A percentile compares a stretch with the other conserved stretches of the same genome.
phyloP scores from a whole-genome alignment of 306 rosid genomes.

The Biancaea sappan region DNA sequence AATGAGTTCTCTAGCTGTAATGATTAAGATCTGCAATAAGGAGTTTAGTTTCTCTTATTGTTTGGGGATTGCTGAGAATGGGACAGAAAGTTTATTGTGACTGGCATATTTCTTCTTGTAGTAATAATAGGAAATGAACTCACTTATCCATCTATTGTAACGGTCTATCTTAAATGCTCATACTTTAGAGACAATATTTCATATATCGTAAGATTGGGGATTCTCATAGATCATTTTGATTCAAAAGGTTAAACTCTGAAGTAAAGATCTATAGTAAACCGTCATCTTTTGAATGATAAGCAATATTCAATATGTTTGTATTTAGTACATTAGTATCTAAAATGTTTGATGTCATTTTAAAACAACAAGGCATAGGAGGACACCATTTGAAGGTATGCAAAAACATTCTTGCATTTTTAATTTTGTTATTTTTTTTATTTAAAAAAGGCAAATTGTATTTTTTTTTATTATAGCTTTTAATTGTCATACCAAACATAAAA shows the following conservation, averaged over 20 bases:
- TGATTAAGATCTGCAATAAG: background rate
- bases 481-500: background rate
- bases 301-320: no score
- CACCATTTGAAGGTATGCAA: no score
- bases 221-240: no score
- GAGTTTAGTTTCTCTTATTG: background rate
- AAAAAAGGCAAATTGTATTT: background rate
- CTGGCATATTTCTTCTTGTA: background rate
- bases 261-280: no score
- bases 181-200: no score
- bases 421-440: no score
- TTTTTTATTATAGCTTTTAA: no score
- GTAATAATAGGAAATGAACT: background rate
- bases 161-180: no score
- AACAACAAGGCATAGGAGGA: no score
- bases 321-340: background rate
- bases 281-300: no score
- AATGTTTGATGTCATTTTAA: background rate
- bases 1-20: background rate
- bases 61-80: background rate
- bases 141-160: background rate
- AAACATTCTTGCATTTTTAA: background rate
- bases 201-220: no score
- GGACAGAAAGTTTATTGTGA: no score
- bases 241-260: background rate